Base-by-base conservation (phyloP, 495 filamentous ascomycete species). In the Daldinia concentrica region DNA sequence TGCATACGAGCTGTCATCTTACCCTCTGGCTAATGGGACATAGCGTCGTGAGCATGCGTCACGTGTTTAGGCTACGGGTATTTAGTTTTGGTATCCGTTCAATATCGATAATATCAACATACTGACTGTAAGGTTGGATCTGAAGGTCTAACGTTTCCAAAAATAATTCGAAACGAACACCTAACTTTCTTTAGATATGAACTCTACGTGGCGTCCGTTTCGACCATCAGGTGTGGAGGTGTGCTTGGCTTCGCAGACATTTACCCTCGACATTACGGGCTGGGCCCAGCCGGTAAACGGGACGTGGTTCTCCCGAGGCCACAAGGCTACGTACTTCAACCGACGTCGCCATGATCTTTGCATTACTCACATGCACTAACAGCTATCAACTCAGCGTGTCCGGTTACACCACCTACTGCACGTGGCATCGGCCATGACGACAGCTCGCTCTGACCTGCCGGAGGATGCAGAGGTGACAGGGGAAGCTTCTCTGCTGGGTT, bases 391-490 rank as follows among this genome's bases (percentile, higher is more conserved):
- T 24, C 45, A 37, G 24, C 24, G 51, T 56, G 58, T 69, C 66
- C 62, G 66, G 70, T 73, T 66, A 63, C 71, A 73, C 66, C 27
- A 22, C 71, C 29, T 66, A 48, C 32, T 61, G 52, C 71, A 69
- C 66, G 66, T 73, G 62, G 66, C 27, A 60, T 64, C 48, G 26
- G 17, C 50, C 27, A 58, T 36, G 57, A 50, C 34, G 45, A 55
- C 30, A 52, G 71, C 51, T 54, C 36, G 37, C n/a, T 48, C 14
- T 54, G 50, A 57, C 43, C 36, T 50, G 15, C 51, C 19, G 62
- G 50, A 19, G 37, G 36, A 52, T 9, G 55, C 51, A 37, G 43
- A 64, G 43, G 11, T 22, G 59, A 24, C 27, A 36, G 32, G 26
- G 55, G 29, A 19, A 45, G 43, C 43, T 48, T 24, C 19, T 48